Percentiles rank a stretch among this genome's conserved stretches.
Conservation (phyloP, 768 basidiomycete species). For the Leccinellum albellum region DNA sequence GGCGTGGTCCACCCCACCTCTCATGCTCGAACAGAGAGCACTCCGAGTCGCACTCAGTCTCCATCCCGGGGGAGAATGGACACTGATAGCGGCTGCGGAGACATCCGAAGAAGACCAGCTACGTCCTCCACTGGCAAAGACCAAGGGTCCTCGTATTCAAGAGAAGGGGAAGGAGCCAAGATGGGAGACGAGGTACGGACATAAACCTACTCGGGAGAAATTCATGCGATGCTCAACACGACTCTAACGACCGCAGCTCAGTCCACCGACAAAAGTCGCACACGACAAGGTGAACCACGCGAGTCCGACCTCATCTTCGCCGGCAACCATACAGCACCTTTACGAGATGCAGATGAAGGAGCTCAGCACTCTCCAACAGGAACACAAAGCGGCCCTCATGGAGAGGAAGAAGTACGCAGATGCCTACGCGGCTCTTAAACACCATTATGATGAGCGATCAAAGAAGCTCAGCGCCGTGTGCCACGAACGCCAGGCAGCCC, state of each 20-base stretch:
- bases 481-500: conserved; percentile 3
- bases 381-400: conserved; percentile 1
- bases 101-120: neutral
- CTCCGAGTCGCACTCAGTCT: neutral
- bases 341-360: conserved; percentile 8
- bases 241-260: neutral
- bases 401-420: conserved; percentile 6
- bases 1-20: neutral
- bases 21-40: neutral
- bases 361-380: neutral
- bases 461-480: neutral
- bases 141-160: neutral
- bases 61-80: neutral
- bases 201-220: neutral
- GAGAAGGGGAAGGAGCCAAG: neutral
- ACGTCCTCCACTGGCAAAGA: neutral
- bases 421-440: neutral
- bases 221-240: neutral
- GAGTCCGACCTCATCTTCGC: neutral
- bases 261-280: neutral
- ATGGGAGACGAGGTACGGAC: conserved; percentile 6
- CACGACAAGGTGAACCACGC: neutral
- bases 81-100: neutral
- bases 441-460: conserved; percentile 6
- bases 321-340: neutral